Evolutionary conservation across 1,284 basidiomycete genomes (phyloP), one percentile per base, ranked within the genome.

Genomic region (Pseudozyma sp.): DNA sequence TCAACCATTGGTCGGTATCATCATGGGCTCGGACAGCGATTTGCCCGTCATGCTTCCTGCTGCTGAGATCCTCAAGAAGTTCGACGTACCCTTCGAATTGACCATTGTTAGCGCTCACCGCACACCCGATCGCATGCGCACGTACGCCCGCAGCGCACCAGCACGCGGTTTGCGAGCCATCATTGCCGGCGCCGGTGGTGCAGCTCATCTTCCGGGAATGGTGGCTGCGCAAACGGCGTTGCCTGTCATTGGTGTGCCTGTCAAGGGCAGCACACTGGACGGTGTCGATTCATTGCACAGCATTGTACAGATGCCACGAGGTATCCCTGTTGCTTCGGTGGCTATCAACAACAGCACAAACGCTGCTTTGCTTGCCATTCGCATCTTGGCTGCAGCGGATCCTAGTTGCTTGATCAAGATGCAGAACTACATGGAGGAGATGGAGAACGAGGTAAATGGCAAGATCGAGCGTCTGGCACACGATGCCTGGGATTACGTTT

Each of bases 11-110:
- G 93, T 98, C 0, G 93, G 93, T 1, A 90, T 99, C 76, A 95
- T 99, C 85, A 99, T 99, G 97, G 96, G 96, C 47, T 97, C 94
- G 7, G 97, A 99, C 86, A 97, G 94, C n/a, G 96, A 99, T 85
- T 87, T 99, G 39, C 93, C 93, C 3, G 91, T 92, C 18, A 97
- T 99, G 92, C 89, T 93, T 11, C 91, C 93, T 6, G 94, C 94
- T 2, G 93, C 96, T 0, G 90, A 89, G 58, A 91, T 97, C 57
- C 90, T 99, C 44, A 91, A 93, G 80, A 87, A 87, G 43, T 97
- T 98, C 86, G 84, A 86, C 14, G 87, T 98, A 34, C 93, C 96
- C 0, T 97, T 94, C 87, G 97, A 99, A 85, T 88, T 99, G 31
- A 94, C 94, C 8, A 95, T 99, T 80, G 95, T 97, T 44, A 96